Conservation (phyloP, 768 basidiomycete species). For the Lactifluus echinatus region DNA sequence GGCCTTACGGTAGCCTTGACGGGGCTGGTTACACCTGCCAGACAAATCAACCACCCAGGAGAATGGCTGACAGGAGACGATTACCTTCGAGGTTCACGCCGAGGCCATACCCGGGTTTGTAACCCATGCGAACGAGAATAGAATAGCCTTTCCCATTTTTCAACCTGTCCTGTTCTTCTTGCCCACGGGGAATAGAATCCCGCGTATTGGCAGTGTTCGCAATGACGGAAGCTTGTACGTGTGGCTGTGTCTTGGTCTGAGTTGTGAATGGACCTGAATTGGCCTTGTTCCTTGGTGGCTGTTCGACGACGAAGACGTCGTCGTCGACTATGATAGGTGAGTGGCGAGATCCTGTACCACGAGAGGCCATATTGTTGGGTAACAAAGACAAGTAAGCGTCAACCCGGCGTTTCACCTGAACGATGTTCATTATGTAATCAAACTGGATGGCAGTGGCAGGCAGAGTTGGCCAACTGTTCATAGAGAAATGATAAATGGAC, state of each 20-base stretch:
- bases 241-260: not conserved
- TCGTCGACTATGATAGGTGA: conserved; percentile 21
- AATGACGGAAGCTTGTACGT: not conserved
- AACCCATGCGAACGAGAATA: conserved; percentile 19
- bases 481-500: not conserved
- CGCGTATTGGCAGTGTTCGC: not conserved
- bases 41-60: conserved; percentile 16
- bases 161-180: not conserved
- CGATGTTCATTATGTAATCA: conserved; percentile 5
- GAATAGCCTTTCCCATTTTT: conserved; percentile 14
- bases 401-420: not conserved
- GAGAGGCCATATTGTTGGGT: conserved; percentile 1
- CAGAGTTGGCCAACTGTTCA: not conserved
- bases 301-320: conserved; percentile 11
- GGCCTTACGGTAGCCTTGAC: not conserved
- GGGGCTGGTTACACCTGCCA: conserved; percentile 12
- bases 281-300: not conserved
- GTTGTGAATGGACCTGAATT: not conserved
- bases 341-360: conserved; percentile 13
- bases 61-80: not conserved
- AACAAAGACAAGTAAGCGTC: not conserved
- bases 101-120: conserved; percentile 16
- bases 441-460: not conserved
- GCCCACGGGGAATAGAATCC: not conserved
- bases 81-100: conserved; percentile 20